Evolutionary conservation across 768 basidiomycete genomes (phyloP).

Genomic region (Asterophora parasitica): DNA sequence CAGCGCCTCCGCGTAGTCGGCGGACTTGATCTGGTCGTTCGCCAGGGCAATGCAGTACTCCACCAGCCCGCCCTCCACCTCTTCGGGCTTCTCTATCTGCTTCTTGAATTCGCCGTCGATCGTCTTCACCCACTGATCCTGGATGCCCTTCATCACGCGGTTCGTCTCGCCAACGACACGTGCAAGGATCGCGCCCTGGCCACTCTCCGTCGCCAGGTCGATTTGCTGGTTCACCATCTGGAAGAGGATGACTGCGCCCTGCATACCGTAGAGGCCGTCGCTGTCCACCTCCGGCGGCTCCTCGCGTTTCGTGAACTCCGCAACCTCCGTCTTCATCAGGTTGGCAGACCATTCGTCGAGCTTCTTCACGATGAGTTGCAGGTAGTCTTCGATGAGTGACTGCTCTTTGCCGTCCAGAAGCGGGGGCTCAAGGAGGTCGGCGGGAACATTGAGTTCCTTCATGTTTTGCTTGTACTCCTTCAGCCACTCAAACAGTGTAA

Average conservation of each 20-base stretch:
- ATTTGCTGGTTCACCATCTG: conserved; percentile 98
- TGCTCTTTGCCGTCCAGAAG: conserved; percentile 96
- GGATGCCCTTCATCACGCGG: conserved; percentile 84
- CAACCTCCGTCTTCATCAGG: conserved; percentile 86
- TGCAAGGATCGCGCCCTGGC: conserved; percentile 89
- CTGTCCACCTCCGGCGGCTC: conserved; percentile 86
- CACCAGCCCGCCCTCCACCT: conserved; percentile 80
- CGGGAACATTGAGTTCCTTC: conserved; percentile 85
- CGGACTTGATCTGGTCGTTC: conserved; percentile 96
- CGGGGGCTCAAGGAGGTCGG: conserved; percentile 80
- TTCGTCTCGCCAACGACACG: conserved; percentile 85
- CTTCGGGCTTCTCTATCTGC: conserved; percentile 83
- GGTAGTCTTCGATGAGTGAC: conserved; percentile 90
- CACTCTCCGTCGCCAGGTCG: conserved; percentile 92
- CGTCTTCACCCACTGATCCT: conserved; percentile 81
- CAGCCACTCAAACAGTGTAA: conserved; percentile 87
- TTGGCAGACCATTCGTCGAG: conserved; percentile 97
- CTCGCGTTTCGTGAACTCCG: conserved; percentile 77
- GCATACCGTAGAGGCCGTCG: conserved; percentile 86
- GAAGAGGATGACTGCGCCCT: conserved; percentile 93
- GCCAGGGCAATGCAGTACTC: conserved; percentile 96
- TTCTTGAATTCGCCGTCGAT: conserved; percentile 85
- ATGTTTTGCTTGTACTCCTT: conserved; percentile 95
- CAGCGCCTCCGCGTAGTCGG: conserved; percentile 88
- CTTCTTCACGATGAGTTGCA: conserved; percentile 87